phyloP scores from a whole-genome alignment of 1,139 yeast genomes.

The Sugiyamaella novakii region DNA sequence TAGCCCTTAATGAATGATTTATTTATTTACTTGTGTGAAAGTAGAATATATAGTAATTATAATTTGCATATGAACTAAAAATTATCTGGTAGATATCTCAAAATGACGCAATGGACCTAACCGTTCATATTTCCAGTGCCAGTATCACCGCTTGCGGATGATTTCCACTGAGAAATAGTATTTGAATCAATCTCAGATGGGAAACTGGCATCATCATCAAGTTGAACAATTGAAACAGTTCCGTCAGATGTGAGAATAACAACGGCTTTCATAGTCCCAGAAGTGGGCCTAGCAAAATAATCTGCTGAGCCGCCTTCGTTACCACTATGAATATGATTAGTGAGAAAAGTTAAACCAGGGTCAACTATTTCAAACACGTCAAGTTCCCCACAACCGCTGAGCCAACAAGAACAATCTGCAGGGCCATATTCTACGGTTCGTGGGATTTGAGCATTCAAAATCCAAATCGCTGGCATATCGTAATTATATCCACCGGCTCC shows the following conservation, averaged over 20 bases:
- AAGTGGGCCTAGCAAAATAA: slow-evolving; percentile 81
- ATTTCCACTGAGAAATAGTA: no score
- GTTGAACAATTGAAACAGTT: neutral
- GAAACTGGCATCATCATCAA: no score
- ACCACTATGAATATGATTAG: slow-evolving; percentile 82
- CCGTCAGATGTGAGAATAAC: neutral
- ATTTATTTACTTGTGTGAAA: slow-evolving; percentile 4
- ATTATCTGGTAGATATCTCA: no score
- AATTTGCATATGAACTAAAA: no score
- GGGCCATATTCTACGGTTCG: slow-evolving; percentile 81
- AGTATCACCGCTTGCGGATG: no score
- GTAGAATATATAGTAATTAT: no score
- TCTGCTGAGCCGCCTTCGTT: slow-evolving; percentile 87
- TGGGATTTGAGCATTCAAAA: slow-evolving; percentile 90
- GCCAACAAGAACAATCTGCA: slow-evolving; percentile 86
- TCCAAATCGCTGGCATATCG: slow-evolving; percentile 93
- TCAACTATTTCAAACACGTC: slow-evolving; percentile 83
- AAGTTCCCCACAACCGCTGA: slow-evolving; percentile 93
- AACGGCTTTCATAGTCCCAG: slow-evolving; percentile 21
- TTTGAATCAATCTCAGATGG: no score
- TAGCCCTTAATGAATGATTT: neutral
- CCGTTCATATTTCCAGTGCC: no score
- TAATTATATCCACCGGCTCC: slow-evolving; percentile 60
- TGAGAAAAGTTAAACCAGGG: slow-evolving; percentile 71
- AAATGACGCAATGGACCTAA: no score